Base-by-base conservation (phyloP, 2,329 filamentous ascomycete genomes). In the Sporothrix protearum region DNA sequence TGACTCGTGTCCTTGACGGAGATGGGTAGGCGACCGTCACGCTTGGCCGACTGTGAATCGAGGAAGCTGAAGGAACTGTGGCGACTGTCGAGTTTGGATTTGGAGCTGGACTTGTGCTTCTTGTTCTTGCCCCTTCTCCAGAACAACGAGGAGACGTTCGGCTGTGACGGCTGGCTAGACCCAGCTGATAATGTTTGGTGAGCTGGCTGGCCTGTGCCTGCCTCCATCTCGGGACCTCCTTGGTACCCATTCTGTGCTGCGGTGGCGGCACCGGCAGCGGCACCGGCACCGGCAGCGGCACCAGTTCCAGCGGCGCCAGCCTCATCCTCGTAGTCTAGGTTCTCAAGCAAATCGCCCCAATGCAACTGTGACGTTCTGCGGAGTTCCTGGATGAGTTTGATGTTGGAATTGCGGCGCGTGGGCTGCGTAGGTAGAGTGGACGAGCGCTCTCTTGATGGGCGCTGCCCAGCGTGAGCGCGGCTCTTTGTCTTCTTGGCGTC, bases 21-120 rank as follows among this genome's bases (percentile, higher is more conserved):
- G 73, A 94, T 92, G 73, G 88, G 88, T 66, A 94, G 80, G 28
- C 92, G 85, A 0, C 92, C 92, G 78, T 94, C 91, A 2, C 83
- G 83, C 0, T 85, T 82, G 75, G 85, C 89, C 2, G 73, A 79
- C 71, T 80, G 78, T 47, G 25, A 71, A 33, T 45, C 73, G 72
- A 72, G 51, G 14, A 71, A 71, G 22, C 59, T 67, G 36, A 53
- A 39, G 39, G 47, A 53, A 9, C 64, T 28, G 6, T 61, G 57
- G 39, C 2, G 59, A 10, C 47, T 42, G 39, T 10, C 3, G 39
- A 2, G 22, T 0, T 25, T 36, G 8, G 33, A 30, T 30, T 12
- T 10, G 16, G 42, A 7, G 47, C 49, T 57, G n/a, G 9, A n/a
- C 30, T 49, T 51, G 33, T 45, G 12, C 42, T 47, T 47, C 42